Base-by-base conservation (phyloP, 1,284 basidiomycete genomes). In the Leucoagaricus sp. region DNA sequence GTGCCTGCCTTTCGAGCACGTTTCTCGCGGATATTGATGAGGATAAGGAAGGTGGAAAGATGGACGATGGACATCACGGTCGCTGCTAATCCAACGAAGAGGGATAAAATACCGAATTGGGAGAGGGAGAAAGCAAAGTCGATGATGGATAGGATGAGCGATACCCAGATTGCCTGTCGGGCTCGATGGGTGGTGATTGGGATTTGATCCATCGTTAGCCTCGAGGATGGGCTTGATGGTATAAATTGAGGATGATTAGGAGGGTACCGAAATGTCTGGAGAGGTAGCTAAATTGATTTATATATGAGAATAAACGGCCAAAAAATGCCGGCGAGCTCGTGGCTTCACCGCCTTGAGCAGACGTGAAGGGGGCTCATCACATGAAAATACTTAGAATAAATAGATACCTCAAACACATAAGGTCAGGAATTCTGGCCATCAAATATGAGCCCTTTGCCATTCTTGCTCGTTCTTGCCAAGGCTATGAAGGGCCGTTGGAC, bases 11-110 rank as follows among this genome's bases (percentile, higher is more conserved):
- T 19, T 12, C 19, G 31, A 19, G 42, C 41, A 13, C 42, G 42
- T 8, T 36, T 53, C n/a, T 53, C 51, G 28, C 51, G 42, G 4
- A 34, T 33, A 12, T 4, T 10, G 21, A 53, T 45, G n/a, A 53
- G 25, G 15, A 46, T 40, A 4, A 47, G 45, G 15, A 41, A 45
- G 1, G 53, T 55, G 25, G 26, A 19, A 31, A 49, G 44, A 10
- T 55, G 53, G 25, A 48, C 31, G 26, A 55, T 41, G 36, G 33
- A 31, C 26, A 36, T 25, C 10, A 4, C 21, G 29, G 53, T 28
- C 17, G 46, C 45, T 13, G 15, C 33, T 13, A 48, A 3, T 13
- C 34, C 36, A n/a, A 48, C 6, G 15, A 41, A 55, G 15, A 55
- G 17, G 12, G 53, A 55, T 10, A 25, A 29, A 12, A 26, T 21